Percentiles rank a stretch among this genome's conserved stretches.
Evolutionary conservation across 2,329 filamentous ascomycete species (phyloP).

Genomic region (Aureobasidium mangrovei): DNA sequence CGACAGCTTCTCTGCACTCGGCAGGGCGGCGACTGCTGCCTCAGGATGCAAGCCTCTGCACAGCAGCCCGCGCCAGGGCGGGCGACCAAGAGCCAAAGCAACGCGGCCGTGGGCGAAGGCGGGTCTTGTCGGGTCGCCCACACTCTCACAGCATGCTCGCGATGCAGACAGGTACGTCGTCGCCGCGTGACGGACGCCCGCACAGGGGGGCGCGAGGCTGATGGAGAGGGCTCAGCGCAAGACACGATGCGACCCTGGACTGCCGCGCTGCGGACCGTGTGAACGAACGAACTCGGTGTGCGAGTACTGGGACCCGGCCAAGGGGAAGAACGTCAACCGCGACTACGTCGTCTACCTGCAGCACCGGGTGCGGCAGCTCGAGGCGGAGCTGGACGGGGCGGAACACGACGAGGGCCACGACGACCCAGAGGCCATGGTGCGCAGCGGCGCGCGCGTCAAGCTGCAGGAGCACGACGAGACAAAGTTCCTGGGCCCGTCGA

Average conservation of each 20-base stretch:
- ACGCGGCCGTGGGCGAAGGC: constrained; percentile 22
- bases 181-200: not conserved
- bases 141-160: constrained; percentile 70
- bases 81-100: not conserved
- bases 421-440: constrained; percentile 73
- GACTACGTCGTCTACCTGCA: constrained; percentile 90
- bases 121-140: constrained; percentile 58
- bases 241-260: constrained; percentile 86
- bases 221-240: constrained; percentile 58
- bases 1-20: not conserved
- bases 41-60: constrained; percentile 11
- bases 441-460: constrained; percentile 75
- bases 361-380: constrained; percentile 72
- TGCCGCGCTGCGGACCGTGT: constrained; percentile 86
- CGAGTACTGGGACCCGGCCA: constrained; percentile 89
- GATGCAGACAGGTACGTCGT: constrained; percentile 56
- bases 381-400: constrained; percentile 69
- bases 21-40: not conserved
- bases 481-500: constrained; percentile 85
- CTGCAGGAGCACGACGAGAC: constrained; percentile 74
- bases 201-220: not conserved
- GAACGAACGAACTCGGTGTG: constrained; percentile 84
- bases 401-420: constrained; percentile 67
- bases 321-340: constrained; percentile 76
- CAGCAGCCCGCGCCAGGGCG: not conserved